Conservation (phyloP, 1,284 basidiomycete species). For the Cutaneotrichosporon curvatum region DNA sequence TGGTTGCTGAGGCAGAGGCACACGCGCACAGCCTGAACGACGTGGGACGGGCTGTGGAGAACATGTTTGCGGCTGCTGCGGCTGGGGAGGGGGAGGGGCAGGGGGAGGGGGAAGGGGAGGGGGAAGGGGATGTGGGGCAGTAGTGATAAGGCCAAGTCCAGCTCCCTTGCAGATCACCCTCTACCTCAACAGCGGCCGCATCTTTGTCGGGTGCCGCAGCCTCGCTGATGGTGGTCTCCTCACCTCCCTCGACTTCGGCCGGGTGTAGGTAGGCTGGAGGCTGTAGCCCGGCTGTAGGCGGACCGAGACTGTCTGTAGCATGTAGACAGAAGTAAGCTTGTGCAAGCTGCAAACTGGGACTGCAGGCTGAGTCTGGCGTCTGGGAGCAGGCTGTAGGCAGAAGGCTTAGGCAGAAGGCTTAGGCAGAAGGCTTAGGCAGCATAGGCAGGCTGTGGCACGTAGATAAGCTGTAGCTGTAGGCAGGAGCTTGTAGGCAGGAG, state of each 20-base stretch:
- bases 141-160: conserved; percentile 65
- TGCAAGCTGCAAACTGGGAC: too few relatives aligned
- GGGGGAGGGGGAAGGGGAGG: neutral
- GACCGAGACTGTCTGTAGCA: too few relatives aligned
- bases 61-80: conserved; percentile 13
- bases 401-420: too few relatives aligned
- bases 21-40: conserved; percentile 3
- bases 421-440: too few relatives aligned
- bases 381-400: too few relatives aligned
- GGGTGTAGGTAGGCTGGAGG: too few relatives aligned
- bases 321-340: too few relatives aligned
- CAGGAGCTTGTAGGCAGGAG: too few relatives aligned
- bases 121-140: neutral
- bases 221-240: conserved; percentile 93
- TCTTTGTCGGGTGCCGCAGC: conserved; percentile 79
- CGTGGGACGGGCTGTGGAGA: conserved; percentile 14
- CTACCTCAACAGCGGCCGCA: conserved; percentile 90
- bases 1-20: neutral
- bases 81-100: neutral
- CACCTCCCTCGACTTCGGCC: conserved; percentile 77
- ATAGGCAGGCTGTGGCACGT: too few relatives aligned
- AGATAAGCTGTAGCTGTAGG: too few relatives aligned
- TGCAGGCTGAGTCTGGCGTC: neutral
- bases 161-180: conserved; percentile 85
- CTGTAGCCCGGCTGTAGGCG: too few relatives aligned